Percentiles rank a stretch among this genome's conserved stretches.
phyloP scores from a whole-genome alignment of 2,329 filamentous ascomycete genomes.

The Fusarium brevicatenulatum region DNA sequence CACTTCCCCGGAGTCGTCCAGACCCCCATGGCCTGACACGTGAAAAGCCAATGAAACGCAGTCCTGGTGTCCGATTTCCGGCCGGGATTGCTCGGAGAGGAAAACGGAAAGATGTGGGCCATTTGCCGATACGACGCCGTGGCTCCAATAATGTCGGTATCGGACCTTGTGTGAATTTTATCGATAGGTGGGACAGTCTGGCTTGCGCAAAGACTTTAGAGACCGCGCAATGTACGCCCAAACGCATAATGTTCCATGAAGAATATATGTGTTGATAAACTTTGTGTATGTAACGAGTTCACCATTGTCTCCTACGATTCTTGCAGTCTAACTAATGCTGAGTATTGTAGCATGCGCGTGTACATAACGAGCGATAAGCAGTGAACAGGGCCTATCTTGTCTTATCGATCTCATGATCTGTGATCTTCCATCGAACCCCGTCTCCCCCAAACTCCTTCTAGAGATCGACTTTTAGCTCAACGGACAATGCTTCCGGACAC shows the following conservation, averaged over 20 bases:
- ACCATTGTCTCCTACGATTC: slow-evolving; percentile 6
- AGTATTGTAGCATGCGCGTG: slow-evolving; percentile 21
- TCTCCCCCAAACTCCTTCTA: slow-evolving; percentile 12
- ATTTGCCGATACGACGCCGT: slow-evolving; percentile 28
- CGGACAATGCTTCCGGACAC: slow-evolving; percentile 14
- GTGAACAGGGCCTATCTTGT: neutral
- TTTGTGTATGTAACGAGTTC: slow-evolving; percentile 28
- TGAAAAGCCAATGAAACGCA: slow-evolving; percentile 17
- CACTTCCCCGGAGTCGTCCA: slow-evolving; percentile 28
- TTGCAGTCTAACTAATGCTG: neutral
- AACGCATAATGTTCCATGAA: neutral
- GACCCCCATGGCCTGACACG: neutral
- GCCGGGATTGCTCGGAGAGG: slow-evolving; percentile 30
- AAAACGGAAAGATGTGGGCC: slow-evolving; percentile 42
- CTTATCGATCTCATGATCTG: slow-evolving; percentile 44
- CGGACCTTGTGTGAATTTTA: slow-evolving; percentile 35
- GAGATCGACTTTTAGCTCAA: slow-evolving; percentile 32
- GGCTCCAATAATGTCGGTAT: neutral
- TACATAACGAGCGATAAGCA: neutral
- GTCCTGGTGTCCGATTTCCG: slow-evolving; percentile 36
- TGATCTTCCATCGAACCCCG: slow-evolving; percentile 36
- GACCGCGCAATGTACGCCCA: slow-evolving; percentile 22
- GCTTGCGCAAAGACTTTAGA: slow-evolving; percentile 23
- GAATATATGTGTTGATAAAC: slow-evolving; percentile 9
- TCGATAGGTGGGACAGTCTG: slow-evolving; percentile 1